Evolutionary conservation across 2,329 filamentous ascomycete species (phyloP).

Genomic region (Pyrenophora tritici-repentis): DNA sequence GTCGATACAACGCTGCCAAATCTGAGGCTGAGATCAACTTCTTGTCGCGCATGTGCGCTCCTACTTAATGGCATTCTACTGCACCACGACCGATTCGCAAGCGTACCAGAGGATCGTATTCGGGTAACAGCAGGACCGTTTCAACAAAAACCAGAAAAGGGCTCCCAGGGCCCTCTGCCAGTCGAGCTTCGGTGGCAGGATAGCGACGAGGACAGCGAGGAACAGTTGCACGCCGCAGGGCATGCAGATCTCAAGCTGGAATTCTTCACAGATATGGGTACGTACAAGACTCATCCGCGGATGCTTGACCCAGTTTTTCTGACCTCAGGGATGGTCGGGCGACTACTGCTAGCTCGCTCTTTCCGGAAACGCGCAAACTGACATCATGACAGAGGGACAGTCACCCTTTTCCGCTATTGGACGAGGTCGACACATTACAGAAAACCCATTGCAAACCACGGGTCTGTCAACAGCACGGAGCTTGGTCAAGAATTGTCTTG

Average conservation of each 20-base stretch:
- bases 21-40: constrained; percentile 35
- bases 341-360: constrained; percentile 6
- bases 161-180: constrained; percentile 41
- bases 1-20: constrained; percentile 37
- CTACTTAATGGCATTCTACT: constrained; percentile 41
- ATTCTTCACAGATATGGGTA: constrained; percentile 45
- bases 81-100: constrained; percentile 38
- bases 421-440: constrained; percentile 36
- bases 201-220: constrained; percentile 23
- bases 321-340: not conserved
- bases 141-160: constrained; percentile 13
- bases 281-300: constrained; percentile 3
- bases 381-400: constrained; percentile 37
- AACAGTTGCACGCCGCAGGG: constrained; percentile 25
- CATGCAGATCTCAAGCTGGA: constrained; percentile 45
- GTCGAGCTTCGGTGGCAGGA: constrained; percentile 42
- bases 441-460: constrained; percentile 35
- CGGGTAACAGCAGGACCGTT: constrained; percentile 39
- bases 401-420: constrained; percentile 45
- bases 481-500: constrained; percentile 39
- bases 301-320: not conserved
- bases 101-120: constrained; percentile 30
- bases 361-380: constrained; percentile 4
- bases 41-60: constrained; percentile 41
- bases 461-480: constrained; percentile 31